Evolutionary conservation across 1,284 basidiomycete species (phyloP).

Genomic region (Boletus hoseneyae): DNA sequence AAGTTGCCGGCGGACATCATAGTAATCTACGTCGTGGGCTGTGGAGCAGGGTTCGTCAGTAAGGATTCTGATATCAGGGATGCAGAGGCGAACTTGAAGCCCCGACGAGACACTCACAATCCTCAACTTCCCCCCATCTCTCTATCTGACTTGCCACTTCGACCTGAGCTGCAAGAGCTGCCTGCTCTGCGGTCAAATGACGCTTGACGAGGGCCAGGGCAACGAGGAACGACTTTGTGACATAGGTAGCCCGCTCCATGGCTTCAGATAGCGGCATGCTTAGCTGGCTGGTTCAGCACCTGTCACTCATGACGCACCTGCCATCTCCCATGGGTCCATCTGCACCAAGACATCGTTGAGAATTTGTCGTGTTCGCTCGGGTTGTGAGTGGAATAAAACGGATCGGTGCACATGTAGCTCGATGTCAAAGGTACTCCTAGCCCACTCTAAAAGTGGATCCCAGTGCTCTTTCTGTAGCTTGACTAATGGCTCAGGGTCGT

Average conservation of each 20-base stretch:
- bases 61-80: slow-evolving; percentile 6
- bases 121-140: slow-evolving; percentile 98
- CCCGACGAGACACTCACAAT: slow-evolving; percentile 61
- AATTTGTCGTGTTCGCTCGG: slow-evolving; percentile 60
- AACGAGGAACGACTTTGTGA: slow-evolving; percentile 91
- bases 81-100: neutral
- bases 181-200: slow-evolving; percentile 77
- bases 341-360: slow-evolving; percentile 54
- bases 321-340: slow-evolving; percentile 83
- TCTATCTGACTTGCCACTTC: slow-evolving; percentile 96
- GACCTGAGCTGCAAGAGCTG: slow-evolving; percentile 82
- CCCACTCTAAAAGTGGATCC: slow-evolving; percentile 87
- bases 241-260: slow-evolving; percentile 88
- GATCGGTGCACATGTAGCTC: slow-evolving; percentile 69
- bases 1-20: slow-evolving; percentile 86
- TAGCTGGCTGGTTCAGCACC: neutral
- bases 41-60: slow-evolving; percentile 16
- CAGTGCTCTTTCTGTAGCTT: slow-evolving; percentile 84
- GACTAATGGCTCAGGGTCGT: slow-evolving; percentile 74
- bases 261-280: slow-evolving; percentile 45
- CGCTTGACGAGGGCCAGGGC: slow-evolving; percentile 81
- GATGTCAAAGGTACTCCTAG: slow-evolving; percentile 60
- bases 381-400: slow-evolving; percentile 66
- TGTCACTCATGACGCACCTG: slow-evolving; percentile 54
- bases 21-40: slow-evolving; percentile 97